A percentile compares a stretch with the other conserved stretches of the same genome.
phyloP scores from a whole-genome alignment of 495 filamentous ascomycete species.

The Tricharina praecox region DNA sequence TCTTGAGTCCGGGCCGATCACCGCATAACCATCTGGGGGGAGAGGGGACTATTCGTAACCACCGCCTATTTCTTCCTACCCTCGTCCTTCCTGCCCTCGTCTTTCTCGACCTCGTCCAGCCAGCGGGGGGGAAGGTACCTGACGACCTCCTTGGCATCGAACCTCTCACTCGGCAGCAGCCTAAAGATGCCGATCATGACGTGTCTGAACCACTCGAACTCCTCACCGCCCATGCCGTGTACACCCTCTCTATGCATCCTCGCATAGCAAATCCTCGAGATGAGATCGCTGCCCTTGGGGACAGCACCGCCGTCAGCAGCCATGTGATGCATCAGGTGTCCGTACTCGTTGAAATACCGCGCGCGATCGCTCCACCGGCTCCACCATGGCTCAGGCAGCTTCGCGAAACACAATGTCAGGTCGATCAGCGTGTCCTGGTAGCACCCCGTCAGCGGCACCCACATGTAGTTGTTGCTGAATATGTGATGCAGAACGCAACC shows the following conservation, averaged over 20 bases:
- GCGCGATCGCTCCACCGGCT: not conserved
- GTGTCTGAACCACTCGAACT: not conserved
- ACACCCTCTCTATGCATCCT: not conserved
- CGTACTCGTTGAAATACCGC: not conserved
- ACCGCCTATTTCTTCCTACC: too few relatives aligned
- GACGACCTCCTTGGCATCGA: not conserved
- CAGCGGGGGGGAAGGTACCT: not conserved
- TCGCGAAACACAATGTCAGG: conserved; percentile 1
- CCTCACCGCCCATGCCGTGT: not conserved
- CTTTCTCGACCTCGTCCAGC: too few relatives aligned
- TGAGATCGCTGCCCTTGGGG: too few relatives aligned
- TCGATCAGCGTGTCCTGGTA: not conserved
- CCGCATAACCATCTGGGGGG: too few relatives aligned
- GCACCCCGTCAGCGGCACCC: not conserved
- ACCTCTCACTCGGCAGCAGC: not conserved
- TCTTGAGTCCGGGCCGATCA: too few relatives aligned
- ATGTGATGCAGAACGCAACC: conserved; percentile 5
- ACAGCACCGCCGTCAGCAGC: not conserved
- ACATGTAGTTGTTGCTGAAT: not conserved
- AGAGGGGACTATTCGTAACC: too few relatives aligned
- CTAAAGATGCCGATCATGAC: not conserved
- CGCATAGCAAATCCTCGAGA: too few relatives aligned
- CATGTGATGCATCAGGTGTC: not conserved
- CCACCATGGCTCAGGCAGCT: conserved; percentile 7
- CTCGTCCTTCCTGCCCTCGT: too few relatives aligned